Conservation (phyloP, 2,329 filamentous ascomycete genomes). For the Thyridium curvatum region DNA sequence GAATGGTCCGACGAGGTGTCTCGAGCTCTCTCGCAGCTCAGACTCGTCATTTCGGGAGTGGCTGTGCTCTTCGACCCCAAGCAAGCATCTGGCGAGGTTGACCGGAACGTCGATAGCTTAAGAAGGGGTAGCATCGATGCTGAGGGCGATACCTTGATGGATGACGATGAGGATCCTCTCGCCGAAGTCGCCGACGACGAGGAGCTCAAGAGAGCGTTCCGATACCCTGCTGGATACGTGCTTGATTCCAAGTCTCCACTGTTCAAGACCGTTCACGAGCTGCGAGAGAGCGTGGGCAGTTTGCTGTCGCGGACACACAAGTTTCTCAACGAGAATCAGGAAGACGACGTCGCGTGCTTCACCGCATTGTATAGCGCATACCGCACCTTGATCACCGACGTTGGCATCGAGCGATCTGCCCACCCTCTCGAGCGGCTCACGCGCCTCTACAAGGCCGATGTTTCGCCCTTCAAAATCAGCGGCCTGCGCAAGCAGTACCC, state of each 20-base stretch:
- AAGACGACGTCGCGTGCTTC: conserved; percentile 95
- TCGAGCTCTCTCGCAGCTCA: conserved; percentile 77
- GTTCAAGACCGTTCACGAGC: conserved; percentile 71
- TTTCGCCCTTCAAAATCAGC: conserved; percentile 89
- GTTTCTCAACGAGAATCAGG: conserved; percentile 77
- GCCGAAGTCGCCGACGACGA: conserved; percentile 70
- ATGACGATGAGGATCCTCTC: conserved; percentile 47
- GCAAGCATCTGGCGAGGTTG: conserved; percentile 52
- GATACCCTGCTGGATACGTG: conserved; percentile 82
- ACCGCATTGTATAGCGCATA: conserved; percentile 89
- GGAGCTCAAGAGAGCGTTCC: conserved; percentile 77
- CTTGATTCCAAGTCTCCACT: conserved; percentile 55
- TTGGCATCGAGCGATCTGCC: conserved; percentile 91
- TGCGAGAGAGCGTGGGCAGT: conserved; percentile 74
- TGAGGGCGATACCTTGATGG: conserved; percentile 34
- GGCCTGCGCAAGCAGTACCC: conserved; percentile 90
- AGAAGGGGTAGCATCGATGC: conserved; percentile 35
- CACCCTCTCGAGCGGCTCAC: conserved; percentile 86
- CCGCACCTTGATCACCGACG: conserved; percentile 93
- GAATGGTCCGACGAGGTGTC: conserved; percentile 98
- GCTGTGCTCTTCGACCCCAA: conserved; percentile 83
- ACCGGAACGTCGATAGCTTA: conserved; percentile 21
- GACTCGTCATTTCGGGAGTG: conserved; percentile 85
- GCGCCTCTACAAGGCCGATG: conserved; percentile 78
- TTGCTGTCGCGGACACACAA: conserved; percentile 77